Evolutionary conservation across 176 grass and related monocot species (phyloP).

Genomic region (Melocanna baccifera): DNA sequence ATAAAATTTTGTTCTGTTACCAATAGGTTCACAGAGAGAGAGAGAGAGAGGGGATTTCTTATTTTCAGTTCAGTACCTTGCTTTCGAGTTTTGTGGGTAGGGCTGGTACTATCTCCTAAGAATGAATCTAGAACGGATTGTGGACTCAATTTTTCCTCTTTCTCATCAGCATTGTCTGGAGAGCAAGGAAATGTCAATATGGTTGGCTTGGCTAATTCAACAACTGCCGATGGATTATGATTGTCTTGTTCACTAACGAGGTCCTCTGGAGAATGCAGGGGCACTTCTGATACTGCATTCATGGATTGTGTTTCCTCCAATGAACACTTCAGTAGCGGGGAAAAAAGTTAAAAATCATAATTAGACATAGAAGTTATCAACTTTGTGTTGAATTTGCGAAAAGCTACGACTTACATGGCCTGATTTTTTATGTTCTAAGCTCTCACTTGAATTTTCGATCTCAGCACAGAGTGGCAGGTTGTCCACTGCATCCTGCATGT

Average conservation of each 20-base stretch:
- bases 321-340: constrained; percentile 1
- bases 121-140: constrained; percentile 51
- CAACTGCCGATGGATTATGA: constrained; percentile 31
- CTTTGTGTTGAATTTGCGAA: constrained; percentile 6
- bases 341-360: background rate
- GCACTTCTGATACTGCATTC: constrained; percentile 16
- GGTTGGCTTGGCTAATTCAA: constrained; percentile 40
- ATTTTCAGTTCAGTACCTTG: constrained; percentile 47
- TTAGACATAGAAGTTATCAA: constrained; percentile 8
- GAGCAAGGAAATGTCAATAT: constrained; percentile 36
- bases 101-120: constrained; percentile 35
- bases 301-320: constrained; percentile 16
- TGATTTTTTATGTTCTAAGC: constrained; percentile 7
- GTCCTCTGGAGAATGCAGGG: constrained; percentile 6
- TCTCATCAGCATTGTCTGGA: constrained; percentile 44
- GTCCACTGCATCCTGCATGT: constrained; percentile 1
- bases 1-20: constrained; percentile 22
- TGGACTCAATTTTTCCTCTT: constrained; percentile 50
- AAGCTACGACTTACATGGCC: constrained; percentile 34
- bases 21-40: background rate
- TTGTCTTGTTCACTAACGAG: constrained; percentile 30
- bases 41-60: background rate
- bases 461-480: background rate
- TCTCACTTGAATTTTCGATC: background rate
- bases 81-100: constrained; percentile 38